Evolutionary conservation across 495 filamentous ascomycete genomes (phyloP).

Genomic region (Saxophila tyrrhenica): DNA sequence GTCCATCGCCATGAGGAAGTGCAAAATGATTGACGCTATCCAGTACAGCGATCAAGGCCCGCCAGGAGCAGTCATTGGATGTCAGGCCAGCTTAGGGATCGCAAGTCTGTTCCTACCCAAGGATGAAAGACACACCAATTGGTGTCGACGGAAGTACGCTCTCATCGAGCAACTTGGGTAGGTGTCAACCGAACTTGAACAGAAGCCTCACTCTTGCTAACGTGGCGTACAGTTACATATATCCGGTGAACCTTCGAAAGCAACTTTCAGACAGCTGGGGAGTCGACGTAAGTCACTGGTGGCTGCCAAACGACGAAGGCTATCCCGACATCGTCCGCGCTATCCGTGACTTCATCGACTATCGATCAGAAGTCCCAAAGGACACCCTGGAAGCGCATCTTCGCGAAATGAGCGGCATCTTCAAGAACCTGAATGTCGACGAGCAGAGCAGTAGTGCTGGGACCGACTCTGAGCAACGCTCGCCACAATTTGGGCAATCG

Average conservation of each 20-base stretch:
- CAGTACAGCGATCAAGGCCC: constrained; percentile 60
- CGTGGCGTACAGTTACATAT: constrained; percentile 58
- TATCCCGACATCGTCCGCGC: constrained; percentile 58
- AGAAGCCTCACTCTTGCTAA: neutral
- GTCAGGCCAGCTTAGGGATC: constrained; percentile 68
- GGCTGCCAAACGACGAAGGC: constrained; percentile 73
- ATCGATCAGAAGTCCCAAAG: constrained; percentile 47
- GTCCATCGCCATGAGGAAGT: constrained; percentile 54
- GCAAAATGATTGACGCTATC: constrained; percentile 66
- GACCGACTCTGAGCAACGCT: neutral
- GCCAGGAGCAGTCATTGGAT: constrained; percentile 54
- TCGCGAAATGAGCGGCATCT: constrained; percentile 64
- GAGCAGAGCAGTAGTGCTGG: neutral
- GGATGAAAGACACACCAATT: constrained; percentile 63
- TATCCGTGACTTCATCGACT: constrained; percentile 65
- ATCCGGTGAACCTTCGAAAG: constrained; percentile 58
- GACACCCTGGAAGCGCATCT: constrained; percentile 56
- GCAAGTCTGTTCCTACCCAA: constrained; percentile 66
- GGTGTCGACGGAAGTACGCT: constrained; percentile 71
- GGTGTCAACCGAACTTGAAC: constrained; percentile 29
- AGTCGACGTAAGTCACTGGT: constrained; percentile 64
- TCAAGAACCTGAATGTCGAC: constrained; percentile 26
- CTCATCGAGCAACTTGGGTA: constrained; percentile 73
- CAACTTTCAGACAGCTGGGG: constrained; percentile 63
- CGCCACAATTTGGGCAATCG: neutral